Evolutionary conservation across 768 basidiomycete genomes (phyloP).

Genomic region (Mycena latifolia): DNA sequence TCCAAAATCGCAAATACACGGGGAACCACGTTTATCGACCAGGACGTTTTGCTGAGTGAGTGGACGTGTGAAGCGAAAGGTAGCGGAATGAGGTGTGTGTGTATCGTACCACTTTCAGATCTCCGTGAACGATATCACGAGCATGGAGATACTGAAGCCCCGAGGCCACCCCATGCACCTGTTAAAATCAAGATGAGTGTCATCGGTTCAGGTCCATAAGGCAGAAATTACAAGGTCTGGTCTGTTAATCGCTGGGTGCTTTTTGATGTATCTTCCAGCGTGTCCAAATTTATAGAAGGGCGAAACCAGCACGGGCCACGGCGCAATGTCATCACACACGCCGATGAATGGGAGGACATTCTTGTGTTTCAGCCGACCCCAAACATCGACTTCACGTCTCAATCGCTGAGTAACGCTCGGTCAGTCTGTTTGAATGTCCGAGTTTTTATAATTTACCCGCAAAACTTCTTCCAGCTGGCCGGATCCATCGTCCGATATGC

Average conservation of each 20-base stretch:
- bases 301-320: constrained; percentile 26
- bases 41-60: constrained; percentile 26
- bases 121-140: constrained; percentile 14
- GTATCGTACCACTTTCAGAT: constrained; percentile 17
- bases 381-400: constrained; percentile 24
- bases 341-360: constrained; percentile 32
- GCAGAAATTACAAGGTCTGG: constrained; percentile 13
- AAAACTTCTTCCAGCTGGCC: too few species aligned
- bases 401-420: constrained; percentile 19
- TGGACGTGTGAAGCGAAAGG: background rate
- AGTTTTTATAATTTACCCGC: too few species aligned
- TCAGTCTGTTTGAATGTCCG: too few species aligned
- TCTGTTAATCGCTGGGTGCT: constrained; percentile 3
- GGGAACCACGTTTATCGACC: constrained; percentile 16
- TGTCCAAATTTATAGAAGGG: constrained; percentile 31
- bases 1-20: constrained; percentile 33
- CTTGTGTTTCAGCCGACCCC: constrained; percentile 19
- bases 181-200: background rate
- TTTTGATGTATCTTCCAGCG: constrained; percentile 20
- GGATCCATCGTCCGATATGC: too few species aligned
- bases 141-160: constrained; percentile 15
- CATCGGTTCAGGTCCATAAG: background rate
- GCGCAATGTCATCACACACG: constrained; percentile 25
- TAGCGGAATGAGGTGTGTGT: too few species aligned
- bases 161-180: constrained; percentile 2